phyloP scores from a whole-genome alignment of 495 filamentous ascomycete genomes.

The Talaromyces trachyspermus region DNA sequence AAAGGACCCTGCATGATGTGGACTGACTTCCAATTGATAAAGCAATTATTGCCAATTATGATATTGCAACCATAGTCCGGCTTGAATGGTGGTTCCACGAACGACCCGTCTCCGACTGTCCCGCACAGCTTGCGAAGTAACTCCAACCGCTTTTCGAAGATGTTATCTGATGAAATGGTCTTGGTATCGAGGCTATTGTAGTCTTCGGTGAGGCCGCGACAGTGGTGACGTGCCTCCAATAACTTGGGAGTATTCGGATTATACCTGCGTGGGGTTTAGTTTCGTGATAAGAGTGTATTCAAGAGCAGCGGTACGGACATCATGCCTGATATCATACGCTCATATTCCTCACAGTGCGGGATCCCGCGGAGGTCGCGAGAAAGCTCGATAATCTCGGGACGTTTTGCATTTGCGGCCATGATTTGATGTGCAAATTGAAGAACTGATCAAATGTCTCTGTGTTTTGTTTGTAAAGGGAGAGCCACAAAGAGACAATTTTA shows the following conservation, averaged over 20 bases:
- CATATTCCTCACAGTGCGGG: slow-evolving; percentile 40
- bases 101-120: slow-evolving; percentile 32
- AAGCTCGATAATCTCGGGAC: slow-evolving; percentile 33
- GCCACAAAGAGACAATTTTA: neutral
- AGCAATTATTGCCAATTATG: slow-evolving; percentile 40
- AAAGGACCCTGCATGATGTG: neutral
- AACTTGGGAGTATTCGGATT: slow-evolving; percentile 35
- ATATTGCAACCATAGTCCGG: slow-evolving; percentile 53
- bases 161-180: slow-evolving; percentile 28
- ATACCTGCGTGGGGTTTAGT: slow-evolving; percentile 25
- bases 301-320: slow-evolving; percentile 22
- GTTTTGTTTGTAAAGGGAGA: neutral
- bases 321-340: slow-evolving; percentile 47
- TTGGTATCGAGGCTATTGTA: slow-evolving; percentile 43
- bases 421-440: neutral
- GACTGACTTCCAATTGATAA: slow-evolving; percentile 45
- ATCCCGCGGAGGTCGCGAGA: slow-evolving; percentile 32
- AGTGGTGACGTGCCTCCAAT: slow-evolving; percentile 34
- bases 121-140: slow-evolving; percentile 37
- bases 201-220: slow-evolving; percentile 33
- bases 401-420: slow-evolving; percentile 31
- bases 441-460: neutral
- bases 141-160: slow-evolving; percentile 25
- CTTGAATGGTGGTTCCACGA: slow-evolving; percentile 44
- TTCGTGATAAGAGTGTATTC: neutral